Percentiles rank a stretch among this genome's conserved stretches.
Evolutionary conservation across 495 filamentous ascomycete genomes (phyloP).

Genomic region (Echria macrotheca): DNA sequence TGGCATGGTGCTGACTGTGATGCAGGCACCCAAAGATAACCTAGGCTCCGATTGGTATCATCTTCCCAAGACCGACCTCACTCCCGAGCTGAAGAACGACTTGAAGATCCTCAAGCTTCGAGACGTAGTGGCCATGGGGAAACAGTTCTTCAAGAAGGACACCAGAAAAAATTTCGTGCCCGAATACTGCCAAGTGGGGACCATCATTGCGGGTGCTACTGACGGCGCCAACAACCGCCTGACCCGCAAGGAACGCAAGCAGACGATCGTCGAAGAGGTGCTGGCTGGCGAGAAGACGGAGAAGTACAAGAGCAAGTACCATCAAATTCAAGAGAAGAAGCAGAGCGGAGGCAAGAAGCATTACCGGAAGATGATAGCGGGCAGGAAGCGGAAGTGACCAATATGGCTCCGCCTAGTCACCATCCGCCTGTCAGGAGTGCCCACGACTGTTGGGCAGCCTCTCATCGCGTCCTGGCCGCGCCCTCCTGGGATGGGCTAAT

Average conservation of each 20-base stretch:
- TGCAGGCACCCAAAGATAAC: conserved; percentile 30
- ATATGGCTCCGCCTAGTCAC: too few relatives aligned
- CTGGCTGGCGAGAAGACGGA: conserved; percentile 52
- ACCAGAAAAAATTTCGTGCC: conserved; percentile 57
- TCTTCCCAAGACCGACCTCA: conserved; percentile 75
- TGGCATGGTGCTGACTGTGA: too few relatives aligned
- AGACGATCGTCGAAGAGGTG: conserved; percentile 85
- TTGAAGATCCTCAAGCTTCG: conserved; percentile 84
- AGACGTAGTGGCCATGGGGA: conserved; percentile 72
- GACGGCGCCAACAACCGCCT: conserved; percentile 78
- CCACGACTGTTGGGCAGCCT: too few relatives aligned
- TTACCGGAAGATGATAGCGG: conserved; percentile 31
- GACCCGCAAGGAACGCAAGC: conserved; percentile 79
- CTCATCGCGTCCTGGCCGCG: too few relatives aligned
- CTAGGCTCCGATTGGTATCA: conserved; percentile 75
- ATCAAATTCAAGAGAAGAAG: conserved; percentile 30
- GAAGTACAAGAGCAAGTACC: conserved; percentile 35
- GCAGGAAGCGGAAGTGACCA: conserved; percentile 23
- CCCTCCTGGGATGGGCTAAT: too few relatives aligned
- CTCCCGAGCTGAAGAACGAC: conserved; percentile 79
- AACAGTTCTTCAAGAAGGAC: conserved; percentile 86
- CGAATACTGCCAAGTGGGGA: conserved; percentile 82
- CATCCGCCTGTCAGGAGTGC: too few relatives aligned
- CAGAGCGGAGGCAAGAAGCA: conserved; percentile 23
- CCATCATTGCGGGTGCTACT: conserved; percentile 80